Evolutionary conservation across 2,329 filamentous ascomycete genomes (phyloP).

Genomic region (Trichoderma semiorbis): DNA sequence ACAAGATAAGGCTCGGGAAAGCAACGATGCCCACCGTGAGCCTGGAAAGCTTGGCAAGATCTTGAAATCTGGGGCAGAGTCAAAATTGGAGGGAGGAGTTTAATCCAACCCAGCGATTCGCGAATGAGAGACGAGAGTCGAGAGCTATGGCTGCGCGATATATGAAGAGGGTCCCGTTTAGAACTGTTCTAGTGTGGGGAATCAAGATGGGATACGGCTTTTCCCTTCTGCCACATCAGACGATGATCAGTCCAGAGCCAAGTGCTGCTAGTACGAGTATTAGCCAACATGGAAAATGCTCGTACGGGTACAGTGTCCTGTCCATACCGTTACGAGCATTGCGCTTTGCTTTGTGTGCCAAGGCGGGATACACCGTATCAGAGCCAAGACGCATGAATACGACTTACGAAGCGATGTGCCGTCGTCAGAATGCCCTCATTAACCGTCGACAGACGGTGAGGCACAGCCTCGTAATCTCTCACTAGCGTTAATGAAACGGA

Average conservation of each 20-base stretch:
- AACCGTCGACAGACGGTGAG: neutral
- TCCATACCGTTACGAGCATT: neutral
- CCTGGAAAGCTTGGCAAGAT: constrained; percentile 14
- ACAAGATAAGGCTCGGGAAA: neutral
- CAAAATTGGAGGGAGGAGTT: neutral
- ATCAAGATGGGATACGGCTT: neutral
- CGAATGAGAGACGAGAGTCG: constrained; percentile 7
- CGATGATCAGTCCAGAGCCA: constrained; percentile 9
- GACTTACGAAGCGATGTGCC: neutral
- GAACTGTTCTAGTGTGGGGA: neutral
- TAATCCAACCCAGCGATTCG: neutral
- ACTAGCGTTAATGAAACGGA: neutral
- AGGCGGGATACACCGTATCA: neutral
- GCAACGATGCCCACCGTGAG: neutral
- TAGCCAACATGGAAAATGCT: neutral
- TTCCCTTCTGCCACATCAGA: neutral
- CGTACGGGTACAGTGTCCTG: neutral
- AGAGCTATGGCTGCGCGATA: neutral
- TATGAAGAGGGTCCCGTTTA: constrained; percentile 3
- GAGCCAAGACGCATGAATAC: neutral
- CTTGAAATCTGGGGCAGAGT: constrained; percentile 8
- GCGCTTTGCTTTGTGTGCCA: neutral
- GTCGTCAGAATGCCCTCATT: neutral
- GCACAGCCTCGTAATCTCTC: neutral
- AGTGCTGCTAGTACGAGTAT: neutral